Evolutionary conservation across 1,284 basidiomycete genomes (phyloP), one percentile per base, ranked within the genome.

Genomic region (Pseudozyma tsukubaensis): DNA sequence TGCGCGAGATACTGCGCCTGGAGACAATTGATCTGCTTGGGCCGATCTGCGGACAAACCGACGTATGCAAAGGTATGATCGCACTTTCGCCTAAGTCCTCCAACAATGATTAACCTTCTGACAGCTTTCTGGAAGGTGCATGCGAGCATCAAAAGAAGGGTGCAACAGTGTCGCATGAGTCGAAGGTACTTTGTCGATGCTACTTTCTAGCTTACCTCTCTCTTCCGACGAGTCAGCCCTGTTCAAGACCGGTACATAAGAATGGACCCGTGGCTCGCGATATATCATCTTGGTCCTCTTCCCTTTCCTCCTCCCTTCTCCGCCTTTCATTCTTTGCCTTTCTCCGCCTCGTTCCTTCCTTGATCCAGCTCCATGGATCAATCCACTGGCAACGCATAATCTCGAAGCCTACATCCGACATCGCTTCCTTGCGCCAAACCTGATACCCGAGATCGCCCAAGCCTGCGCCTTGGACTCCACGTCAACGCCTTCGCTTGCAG

Each of bases 211-310:
- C 43, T 21, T 21, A 21, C 11, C 43, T 24, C 43, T 9, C 18
- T 4, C 43, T 24, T 21, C 24, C 7, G 18, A 16, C 8, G 43
- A 19, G n/a, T 45, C 43, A 21, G 18, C 39, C 35, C 34, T 18
- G 19, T 56, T 44, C 34, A 56, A 56, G 39, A 50, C 48, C 53
- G 19, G 40, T 34, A 32, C 24, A 16, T 7, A n/a, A n/a, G n/a
- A n/a, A n/a, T 35, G 19, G 34, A 18, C 35, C 56, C 56, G 24
- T 55, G 44, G 39, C 45, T 29, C 24, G 56, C n/a, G 66, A 39
- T 50, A 62, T 69, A 69, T 69, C 66, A 59, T 37, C 44, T 53
- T n/a, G n/a, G n/a, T n/a, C n/a, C n/a, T n/a, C n/a, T n/a, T n/a
- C n/a, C n/a, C n/a, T n/a, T n/a, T 57, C 35, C n/a, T 18, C 58